Base-by-base conservation (phyloP, 345 rosid genomes). In the Garcia nutans region DNA sequence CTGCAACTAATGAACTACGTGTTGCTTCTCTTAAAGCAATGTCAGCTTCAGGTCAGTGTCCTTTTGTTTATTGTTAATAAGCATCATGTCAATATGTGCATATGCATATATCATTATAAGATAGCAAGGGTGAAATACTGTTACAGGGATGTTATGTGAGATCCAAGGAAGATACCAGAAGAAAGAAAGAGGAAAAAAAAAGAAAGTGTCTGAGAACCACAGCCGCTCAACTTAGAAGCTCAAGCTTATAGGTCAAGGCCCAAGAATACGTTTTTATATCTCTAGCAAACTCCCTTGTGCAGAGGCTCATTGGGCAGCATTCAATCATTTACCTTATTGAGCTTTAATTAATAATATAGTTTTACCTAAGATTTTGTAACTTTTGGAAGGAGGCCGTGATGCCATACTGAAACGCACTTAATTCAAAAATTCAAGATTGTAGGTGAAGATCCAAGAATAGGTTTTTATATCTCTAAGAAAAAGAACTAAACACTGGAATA, bases 11-110 rank as follows among this genome's bases (percentile, higher is more conserved):
- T 72, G 97, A 92, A 76, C 94, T 94, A 68, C 77, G 83, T 84
- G 73, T 79, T 83, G 93, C 92, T 49, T 90, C 97, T 74, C 85
- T 82, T 70, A 89, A 92, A 85, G 93, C 98, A 64, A 87, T 88
- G 88, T 87, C 94, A 72, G 93, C 93, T 75, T 90, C 98, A 85
- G 98, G 98, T 94, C 60, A 78, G 55, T 70, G 47, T 77, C 58
- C 33, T 73, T 82, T 77, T 58, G 79, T 78, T 56, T 57, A 70
- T 42, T 55, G 17, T 17, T 17, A 52, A 65, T 24, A 12, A 5
- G 7, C 31, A 17, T 23, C 54, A 8, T 31, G 42, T 7, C 20
- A 50, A 15, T 6, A 23, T 47, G 23, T 22, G 60, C 58, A 68
- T 24, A 28, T 23, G 24, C 60, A 69, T 52, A 19, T 69, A 33